Evolutionary conservation across 169 alveolate species (phyloP).

Genomic region (Ichthyophthirius multifiliis): DNA sequence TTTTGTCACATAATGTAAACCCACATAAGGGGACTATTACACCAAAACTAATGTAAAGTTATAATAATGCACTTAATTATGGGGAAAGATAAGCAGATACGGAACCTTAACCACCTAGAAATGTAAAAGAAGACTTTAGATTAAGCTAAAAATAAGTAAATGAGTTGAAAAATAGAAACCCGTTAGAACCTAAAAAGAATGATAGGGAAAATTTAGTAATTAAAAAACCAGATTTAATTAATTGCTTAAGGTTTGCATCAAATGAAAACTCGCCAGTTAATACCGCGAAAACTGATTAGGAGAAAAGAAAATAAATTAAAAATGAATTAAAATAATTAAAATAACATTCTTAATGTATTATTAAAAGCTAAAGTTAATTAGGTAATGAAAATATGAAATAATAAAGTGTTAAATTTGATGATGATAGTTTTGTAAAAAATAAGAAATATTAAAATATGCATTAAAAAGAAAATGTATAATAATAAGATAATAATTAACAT

Average conservation of each 20-base stretch:
- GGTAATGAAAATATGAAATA: not conserved
- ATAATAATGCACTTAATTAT: constrained; percentile 66
- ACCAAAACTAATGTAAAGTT: constrained; percentile 67
- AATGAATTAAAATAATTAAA: not conserved
- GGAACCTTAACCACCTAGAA: constrained; percentile 68
- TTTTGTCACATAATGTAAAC: constrained; percentile 76
- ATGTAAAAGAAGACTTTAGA: constrained; percentile 64
- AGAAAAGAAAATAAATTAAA: not conserved
- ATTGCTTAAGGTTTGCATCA: constrained; percentile 41
- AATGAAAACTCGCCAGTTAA: constrained; percentile 19
- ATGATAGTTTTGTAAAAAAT: not conserved
- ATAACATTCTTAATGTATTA: not conserved
- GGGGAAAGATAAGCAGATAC: constrained; percentile 43
- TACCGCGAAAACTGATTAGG: not conserved
- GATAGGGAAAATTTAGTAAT: constrained; percentile 28
- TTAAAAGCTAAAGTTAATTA: not conserved
- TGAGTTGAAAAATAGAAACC: constrained; percentile 55
- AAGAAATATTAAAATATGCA: not conserved
- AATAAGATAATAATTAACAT: not conserved
- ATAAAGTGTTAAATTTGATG: not conserved
- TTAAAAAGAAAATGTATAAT: not conserved
- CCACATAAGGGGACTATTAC: constrained; percentile 75
- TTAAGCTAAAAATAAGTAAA: constrained; percentile 51
- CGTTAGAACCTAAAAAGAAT: constrained; percentile 19
- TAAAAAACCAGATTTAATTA: constrained; percentile 36